These are phyloP conservation scores for Blastobotrys serpentis DNA, from an alignment of 1,139 yeast genomes.

Conservation along the genomic window DNA sequence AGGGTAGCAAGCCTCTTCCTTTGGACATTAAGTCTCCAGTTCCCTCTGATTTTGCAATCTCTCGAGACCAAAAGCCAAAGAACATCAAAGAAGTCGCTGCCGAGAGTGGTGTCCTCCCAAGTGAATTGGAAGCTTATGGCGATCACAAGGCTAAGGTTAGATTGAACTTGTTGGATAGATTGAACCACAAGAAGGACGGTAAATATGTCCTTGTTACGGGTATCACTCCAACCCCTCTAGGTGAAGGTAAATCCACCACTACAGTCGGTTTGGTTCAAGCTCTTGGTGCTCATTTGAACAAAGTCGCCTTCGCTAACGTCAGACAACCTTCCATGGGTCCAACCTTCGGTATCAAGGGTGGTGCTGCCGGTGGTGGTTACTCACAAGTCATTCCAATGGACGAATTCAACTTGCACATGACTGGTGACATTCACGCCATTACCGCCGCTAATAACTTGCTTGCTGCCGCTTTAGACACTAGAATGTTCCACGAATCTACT, in stretches of 20 bases:
- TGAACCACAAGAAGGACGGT: slow-evolving; percentile 69
- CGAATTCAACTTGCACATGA: slow-evolving; percentile 95
- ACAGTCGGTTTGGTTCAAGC: slow-evolving; percentile 97
- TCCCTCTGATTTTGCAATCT: slow-evolving; percentile 91
- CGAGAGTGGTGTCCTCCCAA: slow-evolving; percentile 79
- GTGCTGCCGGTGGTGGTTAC: slow-evolving; percentile 99
- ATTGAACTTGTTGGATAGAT: slow-evolving; percentile 69
- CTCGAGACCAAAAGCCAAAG: slow-evolving; percentile 87
- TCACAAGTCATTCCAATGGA: slow-evolving; percentile 99
- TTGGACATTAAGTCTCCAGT: slow-evolving; percentile 73
- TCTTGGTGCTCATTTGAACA: slow-evolving; percentile 84
- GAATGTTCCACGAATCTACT: slow-evolving; percentile 96
- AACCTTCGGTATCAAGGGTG: slow-evolving; percentile 97
- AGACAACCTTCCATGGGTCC: slow-evolving; percentile 99
- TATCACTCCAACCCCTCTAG: slow-evolving; percentile 97
- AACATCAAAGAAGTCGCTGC: slow-evolving; percentile 75
- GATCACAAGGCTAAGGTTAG: slow-evolving; percentile 89
- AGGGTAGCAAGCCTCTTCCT: slow-evolving; percentile 53
- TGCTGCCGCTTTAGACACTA: slow-evolving; percentile 97
- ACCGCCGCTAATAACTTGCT: slow-evolving; percentile 92
- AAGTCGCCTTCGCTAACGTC: slow-evolving; percentile 89
- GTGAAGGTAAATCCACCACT: slow-evolving; percentile 97
- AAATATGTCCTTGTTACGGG: slow-evolving; percentile 93
- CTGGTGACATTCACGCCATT: slow-evolving; percentile 98
- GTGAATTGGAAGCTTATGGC: slow-evolving; percentile 90